Percentiles rank a stretch among this genome's conserved stretches.
phyloP scores from a whole-genome alignment of 2,329 filamentous ascomycete species.

The Ceratocystis alfenasii region DNA sequence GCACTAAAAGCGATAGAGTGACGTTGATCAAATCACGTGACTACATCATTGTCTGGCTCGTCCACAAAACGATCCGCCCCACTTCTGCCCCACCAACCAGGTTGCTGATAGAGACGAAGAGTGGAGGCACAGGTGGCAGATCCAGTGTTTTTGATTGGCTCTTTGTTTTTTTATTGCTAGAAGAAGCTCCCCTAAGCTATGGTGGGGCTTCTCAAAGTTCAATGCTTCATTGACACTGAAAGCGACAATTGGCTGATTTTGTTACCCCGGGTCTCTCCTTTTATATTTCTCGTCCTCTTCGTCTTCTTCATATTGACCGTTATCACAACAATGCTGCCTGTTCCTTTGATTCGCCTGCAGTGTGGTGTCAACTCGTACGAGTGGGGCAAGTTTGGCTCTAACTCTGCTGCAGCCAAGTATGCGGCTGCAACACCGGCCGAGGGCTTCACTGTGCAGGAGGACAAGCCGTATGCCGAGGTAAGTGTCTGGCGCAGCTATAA shows the following conservation, averaged over 20 bases:
- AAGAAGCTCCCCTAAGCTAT: conserved; percentile 3
- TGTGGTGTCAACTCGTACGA: conserved; percentile 97
- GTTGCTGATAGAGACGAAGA: background rate
- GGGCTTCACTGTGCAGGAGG: conserved; percentile 64
- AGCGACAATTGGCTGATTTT: background rate
- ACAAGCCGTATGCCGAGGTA: conserved; percentile 92
- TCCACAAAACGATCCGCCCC: background rate
- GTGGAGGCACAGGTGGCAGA: background rate
- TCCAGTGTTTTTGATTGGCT: background rate
- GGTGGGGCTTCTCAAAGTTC: conserved; percentile 1
- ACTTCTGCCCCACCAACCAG: background rate
- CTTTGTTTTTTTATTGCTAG: no score
- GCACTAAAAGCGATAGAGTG: background rate
- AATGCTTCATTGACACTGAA: background rate
- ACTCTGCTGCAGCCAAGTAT: conserved; percentile 80
- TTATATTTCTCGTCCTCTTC: background rate
- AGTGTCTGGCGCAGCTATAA: conserved; percentile 22
- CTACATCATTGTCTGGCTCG: background rate
- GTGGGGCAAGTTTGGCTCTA: conserved; percentile 87
- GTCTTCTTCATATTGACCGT: conserved; percentile 4
- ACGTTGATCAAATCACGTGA: background rate
- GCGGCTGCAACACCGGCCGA: conserved; percentile 70
- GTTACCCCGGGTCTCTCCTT: background rate
- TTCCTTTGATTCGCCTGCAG: conserved; percentile 73
- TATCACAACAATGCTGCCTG: conserved; percentile 42